Evolutionary conservation across 306 rosid species (phyloP).

Genomic region (Begonia masoniana): DNA sequence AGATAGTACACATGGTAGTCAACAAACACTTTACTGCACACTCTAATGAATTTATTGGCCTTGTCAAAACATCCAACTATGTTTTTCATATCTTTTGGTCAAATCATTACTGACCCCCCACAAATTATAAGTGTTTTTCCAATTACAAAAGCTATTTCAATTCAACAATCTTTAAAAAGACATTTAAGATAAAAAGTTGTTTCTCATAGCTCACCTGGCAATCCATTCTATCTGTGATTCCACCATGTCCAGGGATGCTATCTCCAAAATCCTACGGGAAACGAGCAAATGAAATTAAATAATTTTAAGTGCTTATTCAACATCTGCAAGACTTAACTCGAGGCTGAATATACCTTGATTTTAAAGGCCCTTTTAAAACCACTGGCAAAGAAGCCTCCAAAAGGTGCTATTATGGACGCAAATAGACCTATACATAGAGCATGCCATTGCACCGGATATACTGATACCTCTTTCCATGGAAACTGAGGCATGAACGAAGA

Average conservation of each 20-base stretch:
- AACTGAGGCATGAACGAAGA: constrained; percentile 35
- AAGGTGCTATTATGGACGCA: constrained; percentile 96
- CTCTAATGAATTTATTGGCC: no score
- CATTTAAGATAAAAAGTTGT: not conserved
- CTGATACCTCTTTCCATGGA: constrained; percentile 72
- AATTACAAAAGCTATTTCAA: no score
- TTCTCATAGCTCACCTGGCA: constrained; percentile 58
- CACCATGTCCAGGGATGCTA: constrained; percentile 98
- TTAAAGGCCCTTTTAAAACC: constrained; percentile 98
- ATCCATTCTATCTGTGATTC: constrained; percentile 98
- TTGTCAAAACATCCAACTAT: no score
- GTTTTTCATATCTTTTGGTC: no score
- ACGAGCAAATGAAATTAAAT: constrained; percentile 2
- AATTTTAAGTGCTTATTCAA: not conserved
- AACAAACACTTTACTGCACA: no score
- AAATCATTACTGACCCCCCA: no score
- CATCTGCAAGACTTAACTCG: not conserved
- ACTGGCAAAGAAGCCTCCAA: constrained; percentile 99
- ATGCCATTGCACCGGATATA: constrained; percentile 92
- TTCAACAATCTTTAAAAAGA: no score
- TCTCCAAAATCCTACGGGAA: constrained; percentile 88
- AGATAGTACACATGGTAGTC: not conserved
- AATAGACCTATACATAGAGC: constrained; percentile 80
- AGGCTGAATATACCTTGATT: constrained; percentile 48
- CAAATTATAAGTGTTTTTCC: no score